phyloP scores from a whole-genome alignment of 106 monocot species.

The Allium cepa region DNA sequence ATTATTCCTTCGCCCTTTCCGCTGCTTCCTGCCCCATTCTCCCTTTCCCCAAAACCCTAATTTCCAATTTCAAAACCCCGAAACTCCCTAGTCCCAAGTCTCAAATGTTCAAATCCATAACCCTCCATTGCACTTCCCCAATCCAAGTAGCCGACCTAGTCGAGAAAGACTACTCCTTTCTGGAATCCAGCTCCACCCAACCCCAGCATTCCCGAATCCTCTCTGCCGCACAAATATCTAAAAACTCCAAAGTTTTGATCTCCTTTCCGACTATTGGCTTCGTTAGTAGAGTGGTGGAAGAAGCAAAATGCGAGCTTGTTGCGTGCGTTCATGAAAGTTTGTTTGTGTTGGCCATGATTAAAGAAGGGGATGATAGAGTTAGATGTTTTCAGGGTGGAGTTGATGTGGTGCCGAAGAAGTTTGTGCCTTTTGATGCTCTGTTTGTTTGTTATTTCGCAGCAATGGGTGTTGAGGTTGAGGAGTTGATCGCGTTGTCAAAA shows the following conservation, averaged over 20 bases:
- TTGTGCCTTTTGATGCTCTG: slow-evolving; percentile 57
- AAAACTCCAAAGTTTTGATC: slow-evolving; percentile 7
- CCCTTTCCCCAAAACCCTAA: background rate
- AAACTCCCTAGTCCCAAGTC: background rate
- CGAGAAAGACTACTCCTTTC: slow-evolving; percentile 15
- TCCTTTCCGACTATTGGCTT: slow-evolving; percentile 14
- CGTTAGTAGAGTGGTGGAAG: slow-evolving; percentile 1
- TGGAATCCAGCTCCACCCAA: background rate
- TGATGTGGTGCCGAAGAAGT: slow-evolving; percentile 49
- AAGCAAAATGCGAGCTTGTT: slow-evolving; percentile 4
- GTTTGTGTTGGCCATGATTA: slow-evolving; percentile 13
- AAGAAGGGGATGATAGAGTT: slow-evolving; percentile 11
- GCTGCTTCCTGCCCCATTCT: background rate
- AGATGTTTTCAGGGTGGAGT: slow-evolving; percentile 86
- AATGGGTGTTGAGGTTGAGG: slow-evolving; percentile 41
- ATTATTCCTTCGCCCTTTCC: background rate
- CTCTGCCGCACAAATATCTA: background rate
- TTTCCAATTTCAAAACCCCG: background rate
- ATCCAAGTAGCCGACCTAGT: slow-evolving; percentile 7
- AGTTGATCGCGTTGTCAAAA: slow-evolving; percentile 33
- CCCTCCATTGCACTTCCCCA: background rate
- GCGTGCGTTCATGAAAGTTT: slow-evolving; percentile 10
- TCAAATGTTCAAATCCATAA: background rate
- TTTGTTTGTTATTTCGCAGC: slow-evolving; percentile 87
- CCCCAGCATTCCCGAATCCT: slow-evolving; percentile 3